Evolutionary conservation across 345 rosid species (phyloP), one percentile per base, ranked within the genome.

Genomic region (Heritiera fomes): DNA sequence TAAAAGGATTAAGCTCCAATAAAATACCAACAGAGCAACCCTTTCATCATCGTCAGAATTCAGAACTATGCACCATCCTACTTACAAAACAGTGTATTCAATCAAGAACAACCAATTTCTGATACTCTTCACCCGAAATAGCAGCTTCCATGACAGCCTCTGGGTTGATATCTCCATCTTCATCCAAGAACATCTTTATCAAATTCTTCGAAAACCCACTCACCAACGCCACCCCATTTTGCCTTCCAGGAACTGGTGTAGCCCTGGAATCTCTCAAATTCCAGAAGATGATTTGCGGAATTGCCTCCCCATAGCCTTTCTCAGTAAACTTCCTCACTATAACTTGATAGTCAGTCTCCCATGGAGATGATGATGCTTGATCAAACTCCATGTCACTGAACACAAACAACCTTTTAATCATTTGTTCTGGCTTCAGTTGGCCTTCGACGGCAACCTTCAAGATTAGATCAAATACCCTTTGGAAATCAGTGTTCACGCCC

Each of bases 351-450:
- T 91, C 87, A 0, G 91, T 89, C 66, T 88, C 97, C 93, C 89
- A 86, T 2, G 7, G 79, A 62, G 23, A 70, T 0, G 6, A 1
- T 1, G 87, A 83, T 0, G 90, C 92, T 71, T 75, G 0, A 73
- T 89, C 88, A 32, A 90, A 93, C 9, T 89, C 93, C 96, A 93
- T 93, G 75, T 87, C 94, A 46, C 92, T 91, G 62, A 91, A 91
- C 67, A 91, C 91, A 60, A 90, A 86, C 45, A 88, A 81, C 78
- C 86, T 79, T 79, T 84, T 88, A 7, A 91, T 85, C 93, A 88
- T 91, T 46, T 88, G 80, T 28, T 88, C 91, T 0, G 89, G 82
- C 58, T 83, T 85, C 77, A 88, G 6, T 0, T 55, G 80, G 77
- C 91, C 89, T 13, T 80, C 15, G 3, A 81, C 90, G 0, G 89